Percentiles rank a stretch among this genome's conserved stretches.
Conservation (phyloP, 495 filamentous ascomycete species). For the Baudoinia panamericana region DNA sequence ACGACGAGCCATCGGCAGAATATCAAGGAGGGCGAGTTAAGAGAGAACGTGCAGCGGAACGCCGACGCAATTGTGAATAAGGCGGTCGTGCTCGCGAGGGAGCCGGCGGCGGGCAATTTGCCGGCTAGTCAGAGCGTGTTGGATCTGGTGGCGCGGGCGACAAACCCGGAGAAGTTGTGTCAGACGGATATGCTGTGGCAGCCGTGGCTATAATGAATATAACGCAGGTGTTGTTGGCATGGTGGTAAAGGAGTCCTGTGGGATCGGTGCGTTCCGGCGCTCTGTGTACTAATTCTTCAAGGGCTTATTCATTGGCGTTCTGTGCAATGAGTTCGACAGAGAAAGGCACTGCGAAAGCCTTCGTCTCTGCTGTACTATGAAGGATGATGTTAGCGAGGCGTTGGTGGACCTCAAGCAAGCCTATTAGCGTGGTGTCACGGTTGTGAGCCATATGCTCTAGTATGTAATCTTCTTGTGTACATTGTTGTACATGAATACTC, state of each 20-base stretch:
- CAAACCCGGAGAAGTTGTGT: slow-evolving; percentile 73
- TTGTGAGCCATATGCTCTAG: no score
- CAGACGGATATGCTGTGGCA: slow-evolving; percentile 90
- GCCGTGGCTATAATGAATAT: slow-evolving; percentile 60
- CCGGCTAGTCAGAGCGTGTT: slow-evolving; percentile 95
- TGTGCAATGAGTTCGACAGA: no score
- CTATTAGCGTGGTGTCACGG: no score
- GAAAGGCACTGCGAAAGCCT: no score
- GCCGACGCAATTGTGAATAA: slow-evolving; percentile 82
- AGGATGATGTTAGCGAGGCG: no score
- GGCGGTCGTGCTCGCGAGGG: slow-evolving; percentile 63
- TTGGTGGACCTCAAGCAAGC: no score
- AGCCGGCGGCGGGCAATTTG: slow-evolving; percentile 42
- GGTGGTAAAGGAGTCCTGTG: neutral
- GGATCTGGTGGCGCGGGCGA: slow-evolving; percentile 72
- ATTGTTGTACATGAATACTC: no score
- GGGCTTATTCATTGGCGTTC: no score
- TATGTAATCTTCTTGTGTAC: no score
- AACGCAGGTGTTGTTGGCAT: neutral
- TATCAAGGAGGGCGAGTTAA: slow-evolving; percentile 56
- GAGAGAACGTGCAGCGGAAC: slow-evolving; percentile 79
- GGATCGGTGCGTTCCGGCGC: no score
- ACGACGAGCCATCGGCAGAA: slow-evolving; percentile 61
- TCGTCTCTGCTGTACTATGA: no score
- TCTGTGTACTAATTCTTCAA: no score